Conservation (phyloP, 495 filamentous ascomycete species). For the Usnea hakonensis region DNA sequence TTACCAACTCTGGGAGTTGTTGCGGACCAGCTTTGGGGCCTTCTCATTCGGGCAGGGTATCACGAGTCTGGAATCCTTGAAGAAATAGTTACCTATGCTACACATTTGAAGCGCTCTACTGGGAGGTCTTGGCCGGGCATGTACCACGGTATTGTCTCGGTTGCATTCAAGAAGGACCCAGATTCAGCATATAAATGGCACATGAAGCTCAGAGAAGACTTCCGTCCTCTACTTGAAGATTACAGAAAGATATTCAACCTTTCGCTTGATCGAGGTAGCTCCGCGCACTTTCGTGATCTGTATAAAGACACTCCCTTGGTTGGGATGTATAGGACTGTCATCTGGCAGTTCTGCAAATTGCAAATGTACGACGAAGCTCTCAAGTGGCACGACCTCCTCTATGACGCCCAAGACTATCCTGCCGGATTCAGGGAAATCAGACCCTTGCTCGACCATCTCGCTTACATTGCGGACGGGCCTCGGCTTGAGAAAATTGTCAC, state of each 20-base stretch:
- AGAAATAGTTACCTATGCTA: slow-evolving; percentile 48
- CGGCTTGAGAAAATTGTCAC: slow-evolving; percentile 16
- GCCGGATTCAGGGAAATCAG: slow-evolving; percentile 30
- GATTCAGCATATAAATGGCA: slow-evolving; percentile 44
- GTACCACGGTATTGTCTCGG: slow-evolving; percentile 43
- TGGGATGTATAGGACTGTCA: slow-evolving; percentile 52
- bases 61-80: slow-evolving; percentile 41
- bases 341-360: slow-evolving; percentile 47
- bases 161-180: slow-evolving; percentile 34
- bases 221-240: slow-evolving; percentile 28
- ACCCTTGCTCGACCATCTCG: slow-evolving; percentile 37
- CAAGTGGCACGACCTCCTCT: slow-evolving; percentile 52
- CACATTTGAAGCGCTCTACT: slow-evolving; percentile 39
- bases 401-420: slow-evolving; percentile 45
- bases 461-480: slow-evolving; percentile 26
- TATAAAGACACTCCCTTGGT: slow-evolving; percentile 45
- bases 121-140: slow-evolving; percentile 40
- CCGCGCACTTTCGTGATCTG: slow-evolving; percentile 32
- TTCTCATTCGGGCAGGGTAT: slow-evolving; percentile 44
- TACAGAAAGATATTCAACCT: slow-evolving; percentile 32
- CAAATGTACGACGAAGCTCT: slow-evolving; percentile 44
- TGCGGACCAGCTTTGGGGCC: slow-evolving; percentile 52
- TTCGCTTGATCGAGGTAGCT: slow-evolving; percentile 21
- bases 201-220: slow-evolving; percentile 28
- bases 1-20: slow-evolving; percentile 41